Conservation (phyloP, 495 filamentous ascomycete species). For the Aspergillus incahuasiensis region DNA sequence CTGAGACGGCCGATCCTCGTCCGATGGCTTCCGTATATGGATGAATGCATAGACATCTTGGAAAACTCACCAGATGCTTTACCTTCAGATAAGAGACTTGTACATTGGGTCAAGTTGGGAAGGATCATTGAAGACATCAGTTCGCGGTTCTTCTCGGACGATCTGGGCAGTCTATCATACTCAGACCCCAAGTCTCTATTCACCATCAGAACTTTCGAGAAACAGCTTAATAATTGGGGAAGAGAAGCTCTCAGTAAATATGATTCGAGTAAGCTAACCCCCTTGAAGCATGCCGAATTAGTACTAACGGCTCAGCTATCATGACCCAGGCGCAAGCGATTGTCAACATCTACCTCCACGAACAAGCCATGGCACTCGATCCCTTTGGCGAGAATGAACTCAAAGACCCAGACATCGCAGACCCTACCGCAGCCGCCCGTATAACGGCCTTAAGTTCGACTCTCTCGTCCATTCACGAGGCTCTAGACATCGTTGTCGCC, state of each 20-base stretch:
- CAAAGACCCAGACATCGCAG: slow-evolving; percentile 24
- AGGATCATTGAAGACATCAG: slow-evolving; percentile 79
- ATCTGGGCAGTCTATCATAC: slow-evolving; percentile 60
- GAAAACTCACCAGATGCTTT: slow-evolving; percentile 66
- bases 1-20: slow-evolving; percentile 77
- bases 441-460: slow-evolving; percentile 69
- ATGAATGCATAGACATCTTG: slow-evolving; percentile 73
- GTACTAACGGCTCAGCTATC: slow-evolving; percentile 20
- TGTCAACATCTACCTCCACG: slow-evolving; percentile 77
- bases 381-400: slow-evolving; percentile 34
- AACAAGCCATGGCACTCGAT: slow-evolving; percentile 75
- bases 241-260: slow-evolving; percentile 45
- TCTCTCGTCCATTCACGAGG: slow-evolving; percentile 65
- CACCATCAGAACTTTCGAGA: slow-evolving; percentile 69
- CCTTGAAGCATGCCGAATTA: neutral
- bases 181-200: slow-evolving; percentile 70
- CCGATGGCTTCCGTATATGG: slow-evolving; percentile 78
- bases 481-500: slow-evolving; percentile 63
- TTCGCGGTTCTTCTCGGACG: slow-evolving; percentile 71
- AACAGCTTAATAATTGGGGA: slow-evolving; percentile 66
- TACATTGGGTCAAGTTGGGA: slow-evolving; percentile 72
- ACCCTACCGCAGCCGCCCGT: slow-evolving; percentile 55
- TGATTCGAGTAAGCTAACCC: slow-evolving; percentile 25
- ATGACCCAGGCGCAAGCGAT: slow-evolving; percentile 38
- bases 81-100: slow-evolving; percentile 65